A percentile compares a stretch with the other conserved stretches of the same genome.
Conservation (phyloP, 116 monocot genomes). For the Zostera marina region DNA sequence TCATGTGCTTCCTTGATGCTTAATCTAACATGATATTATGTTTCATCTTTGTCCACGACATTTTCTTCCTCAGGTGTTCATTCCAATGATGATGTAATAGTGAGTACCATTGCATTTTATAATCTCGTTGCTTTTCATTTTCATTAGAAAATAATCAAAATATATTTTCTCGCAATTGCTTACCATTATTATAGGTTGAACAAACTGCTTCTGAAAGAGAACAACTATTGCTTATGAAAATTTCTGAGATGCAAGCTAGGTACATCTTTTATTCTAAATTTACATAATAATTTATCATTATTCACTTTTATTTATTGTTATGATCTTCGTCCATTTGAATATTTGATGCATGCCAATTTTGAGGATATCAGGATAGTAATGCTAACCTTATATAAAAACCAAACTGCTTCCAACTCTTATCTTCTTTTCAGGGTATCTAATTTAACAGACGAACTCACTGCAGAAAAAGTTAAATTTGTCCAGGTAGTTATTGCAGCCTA, state of each 20-base stretch:
- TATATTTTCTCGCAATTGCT: not conserved
- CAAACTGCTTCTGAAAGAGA: slow-evolving; percentile 43
- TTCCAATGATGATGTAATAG: slow-evolving; percentile 22
- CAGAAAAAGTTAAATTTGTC: too few species aligned
- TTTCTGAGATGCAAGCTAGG: slow-evolving; percentile 20
- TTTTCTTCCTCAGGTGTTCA: slow-evolving; percentile 21
- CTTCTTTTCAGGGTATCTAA: too few species aligned
- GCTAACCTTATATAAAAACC: too few species aligned
- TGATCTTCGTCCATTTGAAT: too few species aligned
- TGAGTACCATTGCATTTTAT: slow-evolving; percentile 10
- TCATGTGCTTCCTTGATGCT: not conserved
- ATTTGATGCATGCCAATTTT: too few species aligned
- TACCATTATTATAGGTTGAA: slow-evolving; percentile 26
- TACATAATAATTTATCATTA: not conserved
- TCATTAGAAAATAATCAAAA: not conserved
- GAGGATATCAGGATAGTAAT: too few species aligned
- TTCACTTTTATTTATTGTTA: too few species aligned
- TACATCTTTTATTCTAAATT: not conserved
- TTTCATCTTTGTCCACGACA: slow-evolving; percentile 12
- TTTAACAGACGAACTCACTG: too few species aligned
- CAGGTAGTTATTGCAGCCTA: too few species aligned
- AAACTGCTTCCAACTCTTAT: too few species aligned
- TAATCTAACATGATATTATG: not conserved
- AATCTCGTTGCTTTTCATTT: too few species aligned
- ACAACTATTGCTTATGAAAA: slow-evolving; percentile 38